These are phyloP conservation scores for Monosporascus sp. DNA, from an alignment of 2,329 filamentous ascomycete genomes.

Conservation along the genomic window DNA sequence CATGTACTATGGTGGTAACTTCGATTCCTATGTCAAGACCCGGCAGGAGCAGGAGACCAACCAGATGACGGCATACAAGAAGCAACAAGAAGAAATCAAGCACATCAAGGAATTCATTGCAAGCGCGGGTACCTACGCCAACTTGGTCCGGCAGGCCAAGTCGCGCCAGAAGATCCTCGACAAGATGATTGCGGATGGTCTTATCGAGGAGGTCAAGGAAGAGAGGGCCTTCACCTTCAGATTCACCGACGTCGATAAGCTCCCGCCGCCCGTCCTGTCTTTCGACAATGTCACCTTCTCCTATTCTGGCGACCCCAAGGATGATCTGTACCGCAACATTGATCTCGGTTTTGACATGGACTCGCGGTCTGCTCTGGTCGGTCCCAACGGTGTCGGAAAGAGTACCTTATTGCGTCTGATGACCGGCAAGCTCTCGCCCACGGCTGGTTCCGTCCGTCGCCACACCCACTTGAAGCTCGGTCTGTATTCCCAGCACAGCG, in stretches of 20 bases:
- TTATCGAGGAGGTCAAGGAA: constrained; percentile 82
- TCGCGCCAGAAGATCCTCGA: constrained; percentile 99
- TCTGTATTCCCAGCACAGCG: constrained; percentile 96
- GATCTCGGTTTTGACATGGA: constrained; percentile 99
- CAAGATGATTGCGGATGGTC: constrained; percentile 99
- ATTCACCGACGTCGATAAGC: constrained; percentile 97
- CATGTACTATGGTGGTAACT: constrained; percentile 99
- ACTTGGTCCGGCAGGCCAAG: constrained; percentile 97
- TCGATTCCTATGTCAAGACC: constrained; percentile 97
- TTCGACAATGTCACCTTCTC: constrained; percentile 98
- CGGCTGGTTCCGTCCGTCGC: constrained; percentile 72
- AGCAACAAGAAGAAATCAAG: constrained; percentile 97
- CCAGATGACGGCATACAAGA: constrained; percentile 98
- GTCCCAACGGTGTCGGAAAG: constrained; percentile 98
- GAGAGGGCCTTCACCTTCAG: constrained; percentile 96
- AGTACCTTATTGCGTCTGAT: constrained; percentile 93
- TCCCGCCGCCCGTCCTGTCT: constrained; percentile 93
- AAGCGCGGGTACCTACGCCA: constrained; percentile 98
- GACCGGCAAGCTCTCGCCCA: constrained; percentile 90
- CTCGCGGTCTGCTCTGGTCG: constrained; percentile 92
- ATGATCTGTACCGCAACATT: constrained; percentile 93
- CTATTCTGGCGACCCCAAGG: constrained; percentile 82
- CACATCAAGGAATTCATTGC: constrained; percentile 99
- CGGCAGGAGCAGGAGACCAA: constrained; percentile 91
- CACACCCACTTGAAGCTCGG: constrained; percentile 99